phyloP scores from a whole-genome alignment of 129 eudicot genomes.

The Chrysanthemum lavandulifolium region DNA sequence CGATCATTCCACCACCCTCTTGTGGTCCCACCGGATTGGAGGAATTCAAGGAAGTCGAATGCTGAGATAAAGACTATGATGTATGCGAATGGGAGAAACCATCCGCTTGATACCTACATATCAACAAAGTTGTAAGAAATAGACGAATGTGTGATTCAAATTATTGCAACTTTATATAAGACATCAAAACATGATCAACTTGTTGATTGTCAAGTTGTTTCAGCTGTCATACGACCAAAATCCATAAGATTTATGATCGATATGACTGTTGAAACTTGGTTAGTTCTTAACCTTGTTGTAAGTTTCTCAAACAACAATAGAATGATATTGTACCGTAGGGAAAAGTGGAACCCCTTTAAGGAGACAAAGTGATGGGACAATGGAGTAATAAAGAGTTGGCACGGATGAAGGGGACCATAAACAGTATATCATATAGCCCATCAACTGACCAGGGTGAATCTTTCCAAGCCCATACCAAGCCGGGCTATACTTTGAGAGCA shows the following conservation, averaged over 20 bases:
- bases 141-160: background rate
- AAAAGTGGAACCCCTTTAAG: slow-evolving; percentile 58
- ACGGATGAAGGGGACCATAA: slow-evolving; percentile 75
- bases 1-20: slow-evolving; percentile 90
- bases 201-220: no score
- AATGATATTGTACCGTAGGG: slow-evolving; percentile 52
- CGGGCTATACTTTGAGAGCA: slow-evolving; percentile 76
- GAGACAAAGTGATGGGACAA: slow-evolving; percentile 75
- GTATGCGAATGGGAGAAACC: slow-evolving; percentile 71
- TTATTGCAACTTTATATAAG: background rate
- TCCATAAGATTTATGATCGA: no score
- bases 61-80: slow-evolving; percentile 31
- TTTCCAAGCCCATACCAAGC: slow-evolving; percentile 63
- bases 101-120: slow-evolving; percentile 58
- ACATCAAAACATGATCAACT: no score
- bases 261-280: no score
- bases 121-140: background rate
- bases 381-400: slow-evolving; percentile 60
- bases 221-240: no score
- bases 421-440: slow-evolving; percentile 61
- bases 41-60: slow-evolving; percentile 47
- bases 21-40: slow-evolving; percentile 60
- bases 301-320: background rate
- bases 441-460: slow-evolving; percentile 48
- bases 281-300: background rate